Evolutionary conservation across 352 stramenopile species (phyloP).

Genomic region (Phytophthora rubi): DNA sequence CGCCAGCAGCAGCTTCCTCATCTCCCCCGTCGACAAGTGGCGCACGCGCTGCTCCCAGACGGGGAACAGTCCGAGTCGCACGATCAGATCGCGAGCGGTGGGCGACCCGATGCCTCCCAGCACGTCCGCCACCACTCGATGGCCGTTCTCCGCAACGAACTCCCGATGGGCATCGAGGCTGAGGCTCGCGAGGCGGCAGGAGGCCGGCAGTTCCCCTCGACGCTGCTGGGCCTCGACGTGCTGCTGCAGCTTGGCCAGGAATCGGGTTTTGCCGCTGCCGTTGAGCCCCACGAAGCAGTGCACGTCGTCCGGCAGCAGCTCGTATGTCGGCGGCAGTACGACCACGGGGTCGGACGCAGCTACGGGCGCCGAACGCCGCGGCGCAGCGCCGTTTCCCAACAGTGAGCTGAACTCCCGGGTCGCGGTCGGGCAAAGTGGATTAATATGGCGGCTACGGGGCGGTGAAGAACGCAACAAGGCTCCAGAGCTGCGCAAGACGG

Average conservation of each 20-base stretch:
- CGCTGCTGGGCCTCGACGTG: slow-evolving; percentile 29
- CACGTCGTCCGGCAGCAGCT: slow-evolving; percentile 55
- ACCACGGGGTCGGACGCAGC: slow-evolving; percentile 37
- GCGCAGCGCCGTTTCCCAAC: slow-evolving; percentile 12
- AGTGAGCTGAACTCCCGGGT: slow-evolving; percentile 21
- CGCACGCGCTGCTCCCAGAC: slow-evolving; percentile 84
- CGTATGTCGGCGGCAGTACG: slow-evolving; percentile 45
- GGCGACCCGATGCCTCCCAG: slow-evolving; percentile 71
- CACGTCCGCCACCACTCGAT: slow-evolving; percentile 68
- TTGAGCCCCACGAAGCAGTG: slow-evolving; percentile 81
- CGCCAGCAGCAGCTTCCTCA: slow-evolving; percentile 92
- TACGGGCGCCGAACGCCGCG: slow-evolving; percentile 8
- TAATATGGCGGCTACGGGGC: slow-evolving; percentile 2
- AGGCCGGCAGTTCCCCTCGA: slow-evolving; percentile 30
- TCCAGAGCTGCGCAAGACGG: slow-evolving; percentile 12
- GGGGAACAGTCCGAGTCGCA: slow-evolving; percentile 92
- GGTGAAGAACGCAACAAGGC: slow-evolving; percentile 3
- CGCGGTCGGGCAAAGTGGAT: slow-evolving; percentile 10
- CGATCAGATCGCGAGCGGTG: slow-evolving; percentile 87
- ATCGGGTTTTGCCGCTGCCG: slow-evolving; percentile 70
- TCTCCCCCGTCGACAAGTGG: slow-evolving; percentile 92
- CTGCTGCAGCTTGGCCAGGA: slow-evolving; percentile 55
- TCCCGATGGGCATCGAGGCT: slow-evolving; percentile 89
- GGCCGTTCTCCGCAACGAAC: slow-evolving; percentile 69
- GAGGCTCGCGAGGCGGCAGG: slow-evolving; percentile 50